Evolutionary conservation across 371 early-diverging fungal species (phyloP), one percentile per base, ranked within the genome.

Genomic region (Mortierella sp.): DNA sequence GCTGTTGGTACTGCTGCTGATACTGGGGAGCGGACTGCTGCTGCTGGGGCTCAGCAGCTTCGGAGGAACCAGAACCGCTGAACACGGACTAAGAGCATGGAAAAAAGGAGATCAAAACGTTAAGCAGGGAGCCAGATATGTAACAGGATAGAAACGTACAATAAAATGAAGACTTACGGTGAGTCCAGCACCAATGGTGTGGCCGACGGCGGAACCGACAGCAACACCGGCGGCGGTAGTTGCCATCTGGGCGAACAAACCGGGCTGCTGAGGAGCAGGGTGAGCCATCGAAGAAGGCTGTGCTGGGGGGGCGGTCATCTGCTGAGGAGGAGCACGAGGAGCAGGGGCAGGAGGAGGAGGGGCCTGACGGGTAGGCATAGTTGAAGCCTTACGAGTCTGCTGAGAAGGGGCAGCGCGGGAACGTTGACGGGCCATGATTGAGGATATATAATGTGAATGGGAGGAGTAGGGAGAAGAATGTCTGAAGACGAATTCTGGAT

Each of bases 161-260:
- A 28, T 1, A 19, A 35, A 31, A 28, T 29, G 47, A 55, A 37
- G 49, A 86, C 89, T 86, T 85, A 92, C 93, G 45, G 81, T 70
- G 35, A 80, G 26, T 26, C 81, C 81, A 61, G 81, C 81, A 70
- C 81, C 81, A 61, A 93, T 69, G 55, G 91, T 90, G 74, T 92
- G 93, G 58, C 93, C 94, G 35, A 94, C 92, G 40, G 96, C 93
- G 55, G 91, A 91, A 69, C 96, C 97, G 43, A 96, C 93, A 63
- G 96, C 97, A 68, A 96, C 96, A 87, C 95, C 95, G 60, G 94
- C 97, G 64, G 96, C 97, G 35, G 96, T 96, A 37, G 95, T 85
- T 26, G 96, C 96, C 94, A 95, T 80, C 68, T 80, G 81, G 22
- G 81, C 81, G 43, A 80, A 74, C 61, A 80, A 53, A 29, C 81